These are phyloP conservation scores for Scedosporium apiospermum DNA, from an alignment of 2,329 filamentous ascomycete species.

Conservation along the genomic window DNA sequence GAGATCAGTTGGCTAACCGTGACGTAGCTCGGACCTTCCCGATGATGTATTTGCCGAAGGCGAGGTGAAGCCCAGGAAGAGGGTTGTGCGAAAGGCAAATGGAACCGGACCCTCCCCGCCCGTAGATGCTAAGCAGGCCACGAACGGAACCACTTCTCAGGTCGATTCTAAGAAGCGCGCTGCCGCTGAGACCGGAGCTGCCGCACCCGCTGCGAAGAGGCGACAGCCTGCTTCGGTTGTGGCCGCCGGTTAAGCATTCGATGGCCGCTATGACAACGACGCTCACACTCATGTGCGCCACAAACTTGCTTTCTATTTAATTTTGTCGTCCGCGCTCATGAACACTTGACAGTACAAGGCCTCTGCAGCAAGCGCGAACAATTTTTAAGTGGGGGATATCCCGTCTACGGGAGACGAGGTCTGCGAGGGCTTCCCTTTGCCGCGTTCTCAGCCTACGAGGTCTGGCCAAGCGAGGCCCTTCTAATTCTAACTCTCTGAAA, in stretches of 20 bases:
- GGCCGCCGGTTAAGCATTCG: conserved; percentile 23
- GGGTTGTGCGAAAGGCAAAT: not conserved
- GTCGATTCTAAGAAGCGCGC: conserved; percentile 37
- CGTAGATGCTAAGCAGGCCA: not conserved
- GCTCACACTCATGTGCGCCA: no score
- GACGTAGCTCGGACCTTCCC: conserved; percentile 68
- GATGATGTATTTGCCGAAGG: conserved; percentile 79
- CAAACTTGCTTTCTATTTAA: no score
- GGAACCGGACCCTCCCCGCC: not conserved
- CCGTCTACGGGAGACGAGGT: no score
- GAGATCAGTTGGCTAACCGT: not conserved
- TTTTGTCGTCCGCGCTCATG: no score
- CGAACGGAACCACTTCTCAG: conserved; percentile 19
- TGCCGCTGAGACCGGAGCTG: conserved; percentile 28
- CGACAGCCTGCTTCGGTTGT: conserved; percentile 31
- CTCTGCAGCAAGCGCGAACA: no score
- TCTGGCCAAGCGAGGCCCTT: not conserved
- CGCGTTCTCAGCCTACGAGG: not conserved
- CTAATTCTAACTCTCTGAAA: not conserved
- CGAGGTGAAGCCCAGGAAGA: conserved; percentile 56
- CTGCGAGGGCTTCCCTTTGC: not conserved
- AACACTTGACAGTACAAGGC: no score
- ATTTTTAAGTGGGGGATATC: no score
- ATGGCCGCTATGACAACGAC: not conserved
- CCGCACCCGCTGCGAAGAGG: conserved; percentile 16